Evolutionary conservation across 768 basidiomycete species (phyloP).

Genomic region (Hygrophoropsis aurantiaca): DNA sequence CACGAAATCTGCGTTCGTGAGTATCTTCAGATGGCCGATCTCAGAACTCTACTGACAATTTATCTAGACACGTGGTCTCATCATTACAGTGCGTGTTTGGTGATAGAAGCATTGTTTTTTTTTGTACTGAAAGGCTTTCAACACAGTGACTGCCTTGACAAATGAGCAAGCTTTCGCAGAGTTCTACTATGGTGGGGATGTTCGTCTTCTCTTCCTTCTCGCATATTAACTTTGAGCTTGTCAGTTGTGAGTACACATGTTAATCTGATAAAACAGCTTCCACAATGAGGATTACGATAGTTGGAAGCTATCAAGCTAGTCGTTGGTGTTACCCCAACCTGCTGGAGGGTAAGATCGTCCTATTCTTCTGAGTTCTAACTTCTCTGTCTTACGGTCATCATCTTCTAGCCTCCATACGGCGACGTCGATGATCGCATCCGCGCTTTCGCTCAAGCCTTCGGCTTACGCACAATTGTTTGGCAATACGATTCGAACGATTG

Average conservation of each 20-base stretch:
- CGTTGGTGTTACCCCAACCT: too few species aligned
- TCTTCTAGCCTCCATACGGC: conserved; percentile 57
- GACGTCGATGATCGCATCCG: conserved; percentile 80
- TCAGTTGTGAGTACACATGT: background rate
- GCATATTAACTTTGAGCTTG: conserved; percentile 19
- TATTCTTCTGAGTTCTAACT: background rate
- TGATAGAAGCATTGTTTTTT: conserved; percentile 29
- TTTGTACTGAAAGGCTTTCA: conserved; percentile 61
- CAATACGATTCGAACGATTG: too few species aligned
- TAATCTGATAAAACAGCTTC: background rate
- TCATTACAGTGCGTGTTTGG: conserved; percentile 46
- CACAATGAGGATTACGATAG: conserved; percentile 57
- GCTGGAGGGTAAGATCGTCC: too few species aligned
- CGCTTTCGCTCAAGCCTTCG: too few species aligned
- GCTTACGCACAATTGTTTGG: too few species aligned
- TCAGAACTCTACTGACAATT: conserved; percentile 27
- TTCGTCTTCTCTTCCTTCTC: background rate
- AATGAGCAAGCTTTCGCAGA: too few species aligned
- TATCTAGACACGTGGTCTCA: too few species aligned
- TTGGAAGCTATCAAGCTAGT: too few species aligned
- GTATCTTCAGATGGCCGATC: conserved; percentile 24
- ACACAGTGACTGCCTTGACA: background rate
- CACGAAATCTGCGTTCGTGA: conserved; percentile 63
- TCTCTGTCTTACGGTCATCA: background rate
- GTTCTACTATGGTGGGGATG: too few species aligned